These are phyloP conservation scores for Podila epicladia DNA, from an alignment of 192 early-diverging fungal species.

Conservation along the genomic window DNA sequence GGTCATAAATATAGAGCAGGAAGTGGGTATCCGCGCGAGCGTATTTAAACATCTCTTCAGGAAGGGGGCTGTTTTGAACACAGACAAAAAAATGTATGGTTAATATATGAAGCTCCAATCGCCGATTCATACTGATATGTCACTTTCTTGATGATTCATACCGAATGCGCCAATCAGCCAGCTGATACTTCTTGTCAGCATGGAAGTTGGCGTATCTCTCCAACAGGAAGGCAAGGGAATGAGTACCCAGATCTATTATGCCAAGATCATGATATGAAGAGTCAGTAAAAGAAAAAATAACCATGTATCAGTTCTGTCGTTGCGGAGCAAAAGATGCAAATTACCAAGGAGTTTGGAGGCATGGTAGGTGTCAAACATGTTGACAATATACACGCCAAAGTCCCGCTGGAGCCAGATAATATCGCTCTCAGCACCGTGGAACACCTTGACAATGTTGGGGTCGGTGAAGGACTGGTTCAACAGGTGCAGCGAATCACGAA, in stretches of 20 bases:
- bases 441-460: conserved; percentile 86
- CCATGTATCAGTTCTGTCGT: neutral
- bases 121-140: neutral
- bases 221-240: conserved; percentile 87
- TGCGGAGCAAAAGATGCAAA: neutral
- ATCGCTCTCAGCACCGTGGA: conserved; percentile 98
- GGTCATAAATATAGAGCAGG: conserved; percentile 93
- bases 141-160: conserved; percentile 11
- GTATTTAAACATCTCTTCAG: conserved; percentile 91
- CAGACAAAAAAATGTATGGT: neutral
- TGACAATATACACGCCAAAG: conserved; percentile 96
- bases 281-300: neutral
- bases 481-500: conserved; percentile 74
- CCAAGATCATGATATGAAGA: neutral
- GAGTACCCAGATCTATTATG: conserved; percentile 68
- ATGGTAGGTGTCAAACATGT: conserved; percentile 97
- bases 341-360: conserved; percentile 84
- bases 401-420: conserved; percentile 97
- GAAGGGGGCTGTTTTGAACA: conserved; percentile 75
- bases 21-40: conserved; percentile 97
- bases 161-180: conserved; percentile 98
- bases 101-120: neutral
- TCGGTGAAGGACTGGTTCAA: conserved; percentile 92
- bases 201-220: conserved; percentile 79
- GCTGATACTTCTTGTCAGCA: conserved; percentile 94